Base-by-base conservation (phyloP, 441 rosid genomes). In the Adansonia grandidieri region DNA sequence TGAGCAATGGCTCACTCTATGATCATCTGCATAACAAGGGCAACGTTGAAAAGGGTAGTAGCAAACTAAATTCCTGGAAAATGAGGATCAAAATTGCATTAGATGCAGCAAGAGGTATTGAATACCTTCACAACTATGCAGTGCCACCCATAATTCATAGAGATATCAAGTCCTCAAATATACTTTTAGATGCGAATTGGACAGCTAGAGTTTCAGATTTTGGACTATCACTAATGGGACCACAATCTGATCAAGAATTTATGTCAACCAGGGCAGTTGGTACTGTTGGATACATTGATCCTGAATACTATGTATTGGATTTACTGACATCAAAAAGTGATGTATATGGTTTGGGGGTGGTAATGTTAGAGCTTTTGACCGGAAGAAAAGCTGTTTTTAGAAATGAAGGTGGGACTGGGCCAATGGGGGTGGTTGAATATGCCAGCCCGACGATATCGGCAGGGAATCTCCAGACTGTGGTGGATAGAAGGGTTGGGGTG, bases 141-240 rank as follows among this genome's bases (percentile, higher is more conserved):
- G 98, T 93, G 10, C 99, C 99, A 0, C 82, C 98, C 0, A 90
- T 95, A 61, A 93, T 95, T 48, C 98, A 95, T 50, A 80, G 98
- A 47, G 98, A 93, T 67, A 93, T 95, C 14, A 95, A 93, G 86
- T 95, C 99, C 0, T 95, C 99, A 0, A 93, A 93, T 86, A 95
- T 95, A 1, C 77, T 95, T 44, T 84, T 95, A 0, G 98, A 93
- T 73, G 80, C 75, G 8, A 82, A 85, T 50, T 93, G 97, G 98
- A 86, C 86, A 0, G 99, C 95, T 6, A 86, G 92, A 58, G 96
- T 95, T 9, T 93, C 98, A 0, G 99, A 95, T 86, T 93, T 95
- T 11, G 99, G 99, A 57, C 82, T 93, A 40, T 93, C 99, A 0
- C 53, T 93, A 62, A 84, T 88, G 92, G 93, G 17, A 5, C 19